Evolutionary conservation across 768 basidiomycete genomes (phyloP), one percentile per base, ranked within the genome.

Genomic region (Psilocybe cubensis): DNA sequence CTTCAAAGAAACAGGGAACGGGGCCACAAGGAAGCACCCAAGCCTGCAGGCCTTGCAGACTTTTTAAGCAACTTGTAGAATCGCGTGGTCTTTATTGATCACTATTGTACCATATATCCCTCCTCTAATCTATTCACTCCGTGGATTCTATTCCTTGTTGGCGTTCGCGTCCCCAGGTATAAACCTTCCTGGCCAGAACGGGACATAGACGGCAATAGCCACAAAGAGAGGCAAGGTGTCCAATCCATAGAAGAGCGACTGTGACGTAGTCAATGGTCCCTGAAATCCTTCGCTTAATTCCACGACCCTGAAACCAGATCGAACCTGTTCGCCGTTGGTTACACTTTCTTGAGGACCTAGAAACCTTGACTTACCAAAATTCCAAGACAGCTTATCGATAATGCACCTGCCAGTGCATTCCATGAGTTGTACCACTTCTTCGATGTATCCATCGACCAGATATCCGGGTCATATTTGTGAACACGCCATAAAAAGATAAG

Each of bases 131-230:
- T n/a, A n/a, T 24, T 53, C 42, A 17, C 27, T 43, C 40, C 28
- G 18, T 55, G 35, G 12, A 21, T 28, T 54, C 51, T 57, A 31
- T 29, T 31, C 31, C 18, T 47, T 11, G 33, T 50, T 28, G 20
- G 40, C 24, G 9, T 17, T 52, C 10, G 14, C 27, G 87, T 18
- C 79, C 21, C 84, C 84, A 64, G 63, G 29, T 38, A 85, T 84
- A 64, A 83, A 82, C 59, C 79, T 68, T 5, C 86, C 85, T 3
- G 87, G 89, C 87, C 88, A 92, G 68, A 87, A 84, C 17, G 81
- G 72, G 21, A 74, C 63, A 62, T 87, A 89, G 12, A 83, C 72
- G 0, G 68, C 69, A 42, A 86, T 80, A 23, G 87, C 86, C 28
- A 90, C 66, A 57, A 86, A 79, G 7, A 90, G 75, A 7, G 88